A percentile compares a stretch with the other conserved stretches of the same genome.
phyloP scores from a whole-genome alignment of 129 eudicot species.

The Cynara cardunculus region DNA sequence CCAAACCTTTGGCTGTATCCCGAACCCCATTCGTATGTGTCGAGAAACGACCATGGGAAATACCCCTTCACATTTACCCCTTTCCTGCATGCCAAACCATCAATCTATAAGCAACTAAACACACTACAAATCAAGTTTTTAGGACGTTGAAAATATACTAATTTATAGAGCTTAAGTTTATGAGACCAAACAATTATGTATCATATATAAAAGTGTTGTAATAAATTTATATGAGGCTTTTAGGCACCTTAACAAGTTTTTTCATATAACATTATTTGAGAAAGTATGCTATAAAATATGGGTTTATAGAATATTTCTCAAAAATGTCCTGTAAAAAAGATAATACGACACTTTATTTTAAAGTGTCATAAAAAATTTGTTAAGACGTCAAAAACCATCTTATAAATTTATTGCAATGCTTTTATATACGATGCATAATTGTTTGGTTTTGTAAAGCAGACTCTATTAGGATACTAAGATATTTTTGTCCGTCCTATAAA shows the following conservation, averaged over 20 bases:
- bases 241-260: not conserved
- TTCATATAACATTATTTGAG: too few relatives aligned
- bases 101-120: not conserved
- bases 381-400: too few relatives aligned
- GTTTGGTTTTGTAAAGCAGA: not conserved
- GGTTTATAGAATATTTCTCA: too few relatives aligned
- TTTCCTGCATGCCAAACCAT: conserved; percentile 11
- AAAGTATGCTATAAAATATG: too few relatives aligned
- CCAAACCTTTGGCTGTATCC: conserved; percentile 37
- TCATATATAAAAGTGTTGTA: not conserved
- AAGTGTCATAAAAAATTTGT: not conserved
- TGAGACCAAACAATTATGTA: not conserved
- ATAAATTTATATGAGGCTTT: not conserved
- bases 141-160: not conserved
- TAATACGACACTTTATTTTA: not conserved
- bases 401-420: not conserved
- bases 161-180: not conserved
- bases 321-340: too few relatives aligned
- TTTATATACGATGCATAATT: not conserved
- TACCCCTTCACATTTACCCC: conserved; percentile 34
- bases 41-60: conserved; percentile 40
- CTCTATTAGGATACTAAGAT: not conserved
- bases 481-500: too few relatives aligned
- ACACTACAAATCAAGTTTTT: not conserved
- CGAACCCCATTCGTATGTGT: conserved; percentile 41